Percentiles rank a stretch among this genome's conserved stretches.
These are phyloP conservation scores for Cystofilobasidium macerans DNA, from an alignment of 768 basidiomycete genomes.

Conservation along the genomic window DNA sequence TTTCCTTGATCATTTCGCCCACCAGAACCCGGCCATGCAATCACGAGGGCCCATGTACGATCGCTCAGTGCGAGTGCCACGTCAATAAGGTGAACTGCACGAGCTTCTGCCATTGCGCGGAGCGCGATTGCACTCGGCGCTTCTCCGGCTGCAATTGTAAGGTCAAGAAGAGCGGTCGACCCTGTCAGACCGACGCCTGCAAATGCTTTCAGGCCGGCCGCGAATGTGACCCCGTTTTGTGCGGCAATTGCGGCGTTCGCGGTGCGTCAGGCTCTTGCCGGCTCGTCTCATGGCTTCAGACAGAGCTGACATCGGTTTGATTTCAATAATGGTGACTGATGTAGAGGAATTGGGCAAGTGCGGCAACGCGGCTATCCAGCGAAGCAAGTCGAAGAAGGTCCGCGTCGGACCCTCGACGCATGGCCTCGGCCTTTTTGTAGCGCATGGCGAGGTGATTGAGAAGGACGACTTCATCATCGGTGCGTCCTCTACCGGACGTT, in stretches of 20 bases:
- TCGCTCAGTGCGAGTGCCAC: slow-evolving; percentile 15
- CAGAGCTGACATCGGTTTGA: no score
- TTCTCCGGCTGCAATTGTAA: slow-evolving; percentile 1
- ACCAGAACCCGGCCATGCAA: slow-evolving; percentile 23
- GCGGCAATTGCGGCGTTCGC: slow-evolving; percentile 10
- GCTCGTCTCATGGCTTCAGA: not conserved
- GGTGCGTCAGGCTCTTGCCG: not conserved
- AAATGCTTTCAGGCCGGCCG: slow-evolving; percentile 4
- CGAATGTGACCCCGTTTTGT: slow-evolving; percentile 22
- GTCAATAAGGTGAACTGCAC: slow-evolving; percentile 6
- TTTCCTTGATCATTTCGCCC: not conserved
- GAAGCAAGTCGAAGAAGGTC: not conserved
- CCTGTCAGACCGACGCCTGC: slow-evolving; percentile 4
- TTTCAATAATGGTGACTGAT: no score
- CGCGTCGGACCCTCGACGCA: slow-evolving; percentile 1
- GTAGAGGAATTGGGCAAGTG: no score
- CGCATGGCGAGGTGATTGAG: not conserved
- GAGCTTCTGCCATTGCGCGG: slow-evolving; percentile 6
- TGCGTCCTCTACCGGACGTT: not conserved
- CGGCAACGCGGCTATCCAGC: slow-evolving; percentile 14
- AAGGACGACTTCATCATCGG: slow-evolving; percentile 19
- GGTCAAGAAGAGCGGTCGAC: not conserved
- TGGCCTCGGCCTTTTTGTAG: slow-evolving; percentile 16
- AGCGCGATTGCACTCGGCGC: not conserved
- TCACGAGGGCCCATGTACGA: slow-evolving; percentile 11